Base-by-base conservation (phyloP, 345 rosid species). In the Brassica nigra region DNA sequence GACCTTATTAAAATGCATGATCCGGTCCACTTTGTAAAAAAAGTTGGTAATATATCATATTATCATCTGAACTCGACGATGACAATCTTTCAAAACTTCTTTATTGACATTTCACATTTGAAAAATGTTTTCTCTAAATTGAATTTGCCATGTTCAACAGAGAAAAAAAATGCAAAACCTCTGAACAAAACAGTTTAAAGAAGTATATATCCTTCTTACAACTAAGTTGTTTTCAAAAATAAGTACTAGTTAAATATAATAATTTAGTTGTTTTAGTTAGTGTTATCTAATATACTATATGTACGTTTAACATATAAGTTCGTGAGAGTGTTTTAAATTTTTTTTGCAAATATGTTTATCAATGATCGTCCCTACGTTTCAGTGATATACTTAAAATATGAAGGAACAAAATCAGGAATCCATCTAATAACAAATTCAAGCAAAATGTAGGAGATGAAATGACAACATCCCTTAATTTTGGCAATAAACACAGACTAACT, bases 321-420 rank as follows among this genome's bases (percentile, higher is more conserved):
- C 11, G 61, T 18, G 9, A 55, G 27, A 16, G 16, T 54, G 59
- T 15, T 54, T 1, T 1, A 54, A 18, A 7, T 55, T 49, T 12
- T 49, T 23, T 23, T 23, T 23, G 18, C 55, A 16, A 16, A 1
- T 54, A 6, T 16, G 27, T 14, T 28, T 37, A 62, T 30, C 28
- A 74, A 16, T n/a, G 28, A 39, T 61, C 37, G 37, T 34, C n/a
- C 47, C 5, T 0, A 23, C n/a, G 4, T 15, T 61, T 74, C 61
- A 57, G 15, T 57, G 27, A 55, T 57, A n/a, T n/a, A 52, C 57
- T n/a, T 36, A 34, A 55, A 27, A 37, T 23, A 15, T 9, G 12
- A 57, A 67, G 73, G 28, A 76, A 67, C 10, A 76, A 29, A 68
- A 61, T 49, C 28, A n/a, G 16, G 57, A 66, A 66, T 68, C 79